A percentile compares a stretch with the other conserved stretches of the same genome.
Evolutionary conservation across 2,329 filamentous ascomycete species (phyloP).

Genomic region (Phialocephala sp.): DNA sequence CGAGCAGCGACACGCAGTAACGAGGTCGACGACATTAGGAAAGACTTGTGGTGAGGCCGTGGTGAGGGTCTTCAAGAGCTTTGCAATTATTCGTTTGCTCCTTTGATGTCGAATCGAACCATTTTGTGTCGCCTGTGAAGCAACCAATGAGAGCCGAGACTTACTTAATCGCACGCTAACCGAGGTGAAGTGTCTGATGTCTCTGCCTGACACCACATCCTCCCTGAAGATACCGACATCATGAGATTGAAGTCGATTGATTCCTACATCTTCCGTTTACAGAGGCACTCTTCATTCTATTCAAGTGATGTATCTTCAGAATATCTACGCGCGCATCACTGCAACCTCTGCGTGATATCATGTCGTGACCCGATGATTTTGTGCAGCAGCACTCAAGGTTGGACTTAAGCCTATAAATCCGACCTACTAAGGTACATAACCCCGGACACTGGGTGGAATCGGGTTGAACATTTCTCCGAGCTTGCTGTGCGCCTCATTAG

Average conservation of each 20-base stretch:
- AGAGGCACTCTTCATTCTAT: background rate
- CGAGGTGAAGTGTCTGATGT: background rate
- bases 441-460: background rate
- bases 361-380: background rate
- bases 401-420: conserved; percentile 7
- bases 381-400: background rate
- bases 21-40: conserved; percentile 68
- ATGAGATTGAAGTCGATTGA: background rate
- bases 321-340: background rate
- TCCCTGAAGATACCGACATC: conserved; percentile 2
- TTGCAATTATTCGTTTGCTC: conserved; percentile 18
- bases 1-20: conserved; percentile 76
- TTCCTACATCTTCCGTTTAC: conserved; percentile 4
- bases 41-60: conserved; percentile 34
- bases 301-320: background rate
- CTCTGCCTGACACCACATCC: background rate
- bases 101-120: conserved; percentile 10
- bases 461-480: background rate
- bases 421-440: too few relatives aligned
- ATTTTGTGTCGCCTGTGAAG: background rate
- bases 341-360: background rate
- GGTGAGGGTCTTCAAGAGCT: conserved; percentile 21
- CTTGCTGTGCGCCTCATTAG: background rate
- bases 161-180: background rate
- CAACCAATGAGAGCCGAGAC: background rate